Conservation (phyloP, 805 yeast species). For the Clavispora asparagi region DNA sequence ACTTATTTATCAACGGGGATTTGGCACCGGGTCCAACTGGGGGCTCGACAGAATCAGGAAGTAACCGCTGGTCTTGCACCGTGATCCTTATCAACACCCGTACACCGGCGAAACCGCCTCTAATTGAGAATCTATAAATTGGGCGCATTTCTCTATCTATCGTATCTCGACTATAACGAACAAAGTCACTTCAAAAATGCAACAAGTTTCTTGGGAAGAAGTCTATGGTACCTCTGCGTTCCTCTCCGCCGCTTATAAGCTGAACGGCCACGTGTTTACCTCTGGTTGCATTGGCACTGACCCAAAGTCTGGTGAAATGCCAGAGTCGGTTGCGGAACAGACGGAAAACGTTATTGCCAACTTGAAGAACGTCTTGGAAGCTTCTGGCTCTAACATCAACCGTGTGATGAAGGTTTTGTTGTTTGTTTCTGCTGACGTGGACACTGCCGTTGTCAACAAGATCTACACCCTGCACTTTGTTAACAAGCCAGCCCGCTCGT, state of each 20-base stretch:
- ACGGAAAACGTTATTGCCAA: conserved; percentile 2
- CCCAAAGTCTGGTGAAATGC: not conserved
- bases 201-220: conserved; percentile 14
- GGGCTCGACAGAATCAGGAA: not conserved
- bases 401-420: conserved; percentile 4
- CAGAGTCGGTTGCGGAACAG: conserved; percentile 1
- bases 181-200: not conserved
- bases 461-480: conserved; percentile 3
- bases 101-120: not conserved
- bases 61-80: not conserved
- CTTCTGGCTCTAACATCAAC: conserved; percentile 1
- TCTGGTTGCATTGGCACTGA: conserved; percentile 3
- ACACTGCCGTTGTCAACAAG: conserved; percentile 1
- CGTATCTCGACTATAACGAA: not conserved
- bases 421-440: not conserved
- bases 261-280: conserved; percentile 10
- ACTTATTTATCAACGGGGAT: no score
- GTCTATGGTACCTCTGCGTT: conserved; percentile 1
- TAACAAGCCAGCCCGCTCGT: conserved; percentile 2
- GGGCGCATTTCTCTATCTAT: not conserved
- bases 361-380: conserved; percentile 1
- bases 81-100: not conserved
- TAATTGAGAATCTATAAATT: not conserved
- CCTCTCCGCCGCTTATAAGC: conserved; percentile 9
- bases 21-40: not conserved